Evolutionary conservation across 305 asterid species (phyloP).

Genomic region (Plantago rigida): DNA sequence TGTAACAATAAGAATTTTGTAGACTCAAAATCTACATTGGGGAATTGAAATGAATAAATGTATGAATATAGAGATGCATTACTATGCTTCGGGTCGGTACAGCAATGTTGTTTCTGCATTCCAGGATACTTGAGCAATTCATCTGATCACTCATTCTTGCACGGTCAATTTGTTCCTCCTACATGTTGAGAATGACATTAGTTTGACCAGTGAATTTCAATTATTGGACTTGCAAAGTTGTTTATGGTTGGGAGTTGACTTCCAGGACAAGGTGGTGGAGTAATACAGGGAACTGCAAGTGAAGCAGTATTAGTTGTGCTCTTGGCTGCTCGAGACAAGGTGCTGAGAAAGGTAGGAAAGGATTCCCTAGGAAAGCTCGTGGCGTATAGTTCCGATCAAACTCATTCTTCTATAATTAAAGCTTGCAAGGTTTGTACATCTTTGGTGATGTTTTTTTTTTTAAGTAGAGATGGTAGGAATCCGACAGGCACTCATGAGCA

Average conservation of each 20-base stretch:
- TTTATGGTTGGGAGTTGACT: slow-evolving; percentile 27
- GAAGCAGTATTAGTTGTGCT: slow-evolving; percentile 87
- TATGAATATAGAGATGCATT: too few species aligned
- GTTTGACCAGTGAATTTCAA: slow-evolving; percentile 2
- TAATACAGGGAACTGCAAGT: slow-evolving; percentile 94
- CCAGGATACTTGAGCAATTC: neutral
- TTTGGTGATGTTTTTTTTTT: neutral
- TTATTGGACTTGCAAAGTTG: slow-evolving; percentile 19
- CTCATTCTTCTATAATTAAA: slow-evolving; percentile 69
- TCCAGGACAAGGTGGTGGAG: slow-evolving; percentile 88
- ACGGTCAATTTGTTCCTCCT: neutral
- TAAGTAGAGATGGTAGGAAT: neutral
- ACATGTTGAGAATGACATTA: neutral
- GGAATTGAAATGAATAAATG: too few species aligned
- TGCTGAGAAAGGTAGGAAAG: slow-evolving; percentile 57
- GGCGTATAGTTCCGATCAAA: slow-evolving; percentile 81
- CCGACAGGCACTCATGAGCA: neutral
- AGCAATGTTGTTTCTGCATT: neutral
- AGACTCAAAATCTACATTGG: neutral
- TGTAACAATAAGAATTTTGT: neutral
- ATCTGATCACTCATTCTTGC: neutral
- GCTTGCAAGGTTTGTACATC: slow-evolving; percentile 68
- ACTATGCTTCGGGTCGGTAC: too few species aligned
- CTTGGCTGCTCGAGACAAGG: slow-evolving; percentile 89
- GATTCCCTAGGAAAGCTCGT: slow-evolving; percentile 67